phyloP scores from a whole-genome alignment of 140 eudicot species.

The Ambrosia hybrid region DNA sequence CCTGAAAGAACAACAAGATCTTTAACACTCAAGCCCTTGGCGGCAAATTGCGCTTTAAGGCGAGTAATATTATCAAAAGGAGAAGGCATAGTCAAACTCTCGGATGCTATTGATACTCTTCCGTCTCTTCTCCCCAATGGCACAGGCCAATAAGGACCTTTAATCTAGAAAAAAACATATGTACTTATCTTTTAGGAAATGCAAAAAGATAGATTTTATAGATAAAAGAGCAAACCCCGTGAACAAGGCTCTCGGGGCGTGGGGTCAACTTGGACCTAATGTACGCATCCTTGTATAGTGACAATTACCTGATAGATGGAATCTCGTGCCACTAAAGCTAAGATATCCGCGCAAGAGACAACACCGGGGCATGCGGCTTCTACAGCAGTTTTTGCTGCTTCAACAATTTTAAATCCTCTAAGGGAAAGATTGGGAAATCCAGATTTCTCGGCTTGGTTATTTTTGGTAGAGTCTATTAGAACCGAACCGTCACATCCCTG shows the following conservation, averaged over 20 bases:
- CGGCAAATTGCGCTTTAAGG: conserved; percentile 39
- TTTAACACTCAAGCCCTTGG: conserved; percentile 27
- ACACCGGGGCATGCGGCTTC: conserved; percentile 50
- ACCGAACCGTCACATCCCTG: conserved; percentile 77
- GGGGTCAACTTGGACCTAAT: no score
- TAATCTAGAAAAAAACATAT: conserved; percentile 14
- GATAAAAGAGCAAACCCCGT: no score
- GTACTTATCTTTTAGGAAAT: neutral
- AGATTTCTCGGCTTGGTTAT: conserved; percentile 43
- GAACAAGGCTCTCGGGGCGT: no score
- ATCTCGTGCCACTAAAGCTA: conserved; percentile 60
- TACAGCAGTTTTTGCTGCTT: conserved; percentile 47
- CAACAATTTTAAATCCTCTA: conserved; percentile 14
- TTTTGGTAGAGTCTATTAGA: conserved; percentile 41
- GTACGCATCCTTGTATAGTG: no score
- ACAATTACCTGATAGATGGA: conserved; percentile 35
- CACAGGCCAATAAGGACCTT: conserved; percentile 44
- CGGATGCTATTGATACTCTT: conserved; percentile 33
- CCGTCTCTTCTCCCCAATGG: conserved; percentile 63
- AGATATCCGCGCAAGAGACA: conserved; percentile 66
- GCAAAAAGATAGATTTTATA: neutral
- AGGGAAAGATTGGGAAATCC: conserved; percentile 50
- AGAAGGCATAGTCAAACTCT: conserved; percentile 38
- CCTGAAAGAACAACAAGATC: conserved; percentile 34
- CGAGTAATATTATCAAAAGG: conserved; percentile 40